Percentiles rank a stretch among this genome's conserved stretches.
Conservation (phyloP, 345 rosid species). For the Eucalyptus curtisii region DNA sequence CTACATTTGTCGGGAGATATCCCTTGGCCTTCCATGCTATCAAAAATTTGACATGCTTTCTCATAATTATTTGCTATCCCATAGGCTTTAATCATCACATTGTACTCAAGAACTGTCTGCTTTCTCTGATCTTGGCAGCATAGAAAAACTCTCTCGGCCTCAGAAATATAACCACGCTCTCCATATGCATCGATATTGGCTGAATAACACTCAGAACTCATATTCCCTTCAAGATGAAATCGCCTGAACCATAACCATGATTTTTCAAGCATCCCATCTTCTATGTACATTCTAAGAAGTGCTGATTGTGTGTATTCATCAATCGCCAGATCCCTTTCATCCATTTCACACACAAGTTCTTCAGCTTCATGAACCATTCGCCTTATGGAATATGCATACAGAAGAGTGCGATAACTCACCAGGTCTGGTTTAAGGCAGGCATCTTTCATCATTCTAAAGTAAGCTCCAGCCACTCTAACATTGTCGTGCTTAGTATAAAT, state of each 20-base stretch:
- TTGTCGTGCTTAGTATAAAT: slow-evolving; percentile 58
- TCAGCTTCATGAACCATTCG: slow-evolving; percentile 72
- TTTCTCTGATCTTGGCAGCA: slow-evolving; percentile 42
- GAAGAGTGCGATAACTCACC: slow-evolving; percentile 78
- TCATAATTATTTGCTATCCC: slow-evolving; percentile 50
- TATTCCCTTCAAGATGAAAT: slow-evolving; percentile 48
- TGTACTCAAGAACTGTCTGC: slow-evolving; percentile 55
- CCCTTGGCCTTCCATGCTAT: slow-evolving; percentile 55
- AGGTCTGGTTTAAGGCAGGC: slow-evolving; percentile 57
- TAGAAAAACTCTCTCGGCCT: slow-evolving; percentile 51
- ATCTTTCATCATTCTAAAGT: slow-evolving; percentile 63
- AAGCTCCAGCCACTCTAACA: slow-evolving; percentile 37
- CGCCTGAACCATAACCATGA: slow-evolving; percentile 86
- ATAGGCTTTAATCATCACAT: slow-evolving; percentile 91
- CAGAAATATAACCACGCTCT: slow-evolving; percentile 47
- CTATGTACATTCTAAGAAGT: slow-evolving; percentile 77
- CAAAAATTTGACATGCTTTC: slow-evolving; percentile 58
- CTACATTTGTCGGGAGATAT: slow-evolving; percentile 67
- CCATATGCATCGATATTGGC: slow-evolving; percentile 89
- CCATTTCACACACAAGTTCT: slow-evolving; percentile 60
- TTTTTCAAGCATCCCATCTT: slow-evolving; percentile 62
- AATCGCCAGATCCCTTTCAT: slow-evolving; percentile 44
- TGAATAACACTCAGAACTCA: slow-evolving; percentile 77
- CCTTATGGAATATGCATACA: slow-evolving; percentile 81
- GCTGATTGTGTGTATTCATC: slow-evolving; percentile 92